Percentiles rank a stretch among this genome's conserved stretches.
Conservation (phyloP, 495 filamentous ascomycete genomes). For the Antarctomyces pellizariae region DNA sequence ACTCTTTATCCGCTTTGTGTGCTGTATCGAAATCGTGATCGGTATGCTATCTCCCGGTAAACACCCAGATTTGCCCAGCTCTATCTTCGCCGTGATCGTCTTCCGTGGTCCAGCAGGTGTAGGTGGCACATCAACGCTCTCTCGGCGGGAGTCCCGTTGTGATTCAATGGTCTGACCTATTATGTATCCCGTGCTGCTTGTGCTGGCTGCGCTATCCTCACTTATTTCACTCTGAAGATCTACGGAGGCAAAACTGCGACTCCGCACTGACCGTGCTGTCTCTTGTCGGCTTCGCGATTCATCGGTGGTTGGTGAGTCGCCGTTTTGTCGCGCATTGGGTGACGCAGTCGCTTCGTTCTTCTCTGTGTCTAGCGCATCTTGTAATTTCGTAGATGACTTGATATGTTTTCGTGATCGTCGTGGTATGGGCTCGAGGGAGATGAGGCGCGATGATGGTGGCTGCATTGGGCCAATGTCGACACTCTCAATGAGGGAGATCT, state of each 20-base stretch:
- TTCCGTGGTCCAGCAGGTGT: no score
- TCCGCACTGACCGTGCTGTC: constrained; percentile 10
- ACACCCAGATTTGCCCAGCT: constrained; percentile 60
- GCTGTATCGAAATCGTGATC: constrained; percentile 58
- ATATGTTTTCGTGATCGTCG: constrained; percentile 9
- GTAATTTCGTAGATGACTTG: background rate
- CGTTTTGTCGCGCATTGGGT: constrained; percentile 3
- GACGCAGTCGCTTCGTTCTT: constrained; percentile 3
- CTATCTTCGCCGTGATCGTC: constrained; percentile 71
- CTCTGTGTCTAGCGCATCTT: constrained; percentile 1
- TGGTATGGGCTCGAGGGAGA: constrained; percentile 57
- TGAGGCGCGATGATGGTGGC: constrained; percentile 40
- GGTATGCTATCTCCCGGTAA: constrained; percentile 67
- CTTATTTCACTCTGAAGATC: constrained; percentile 25
- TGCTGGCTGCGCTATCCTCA: constrained; percentile 31
- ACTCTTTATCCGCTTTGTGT: constrained; percentile 69
- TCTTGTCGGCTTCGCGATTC: constrained; percentile 11
- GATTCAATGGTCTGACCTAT: constrained; percentile 2
- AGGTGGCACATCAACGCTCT: no score
- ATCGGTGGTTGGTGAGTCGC: constrained; percentile 8
- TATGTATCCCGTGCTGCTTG: constrained; percentile 6
- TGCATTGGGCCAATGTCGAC: constrained; percentile 35
- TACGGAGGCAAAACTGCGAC: constrained; percentile 33
- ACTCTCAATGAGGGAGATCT: constrained; percentile 54
- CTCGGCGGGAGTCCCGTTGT: no score